Conservation (phyloP, 768 basidiomycete genomes). For the Lactarius pseudohatsudake region DNA sequence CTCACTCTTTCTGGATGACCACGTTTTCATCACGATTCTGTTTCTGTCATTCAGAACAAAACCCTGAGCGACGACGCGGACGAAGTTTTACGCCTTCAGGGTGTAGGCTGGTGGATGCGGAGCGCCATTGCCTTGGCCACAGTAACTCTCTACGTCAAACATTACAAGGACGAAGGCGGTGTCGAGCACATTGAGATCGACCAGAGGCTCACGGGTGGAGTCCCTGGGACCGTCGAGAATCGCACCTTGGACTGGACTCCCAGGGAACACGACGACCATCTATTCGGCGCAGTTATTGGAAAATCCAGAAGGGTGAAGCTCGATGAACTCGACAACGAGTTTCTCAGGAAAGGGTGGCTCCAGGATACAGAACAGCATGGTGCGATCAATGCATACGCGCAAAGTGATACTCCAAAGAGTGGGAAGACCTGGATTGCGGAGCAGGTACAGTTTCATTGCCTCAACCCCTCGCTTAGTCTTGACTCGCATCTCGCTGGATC, state of each 20-base stretch:
- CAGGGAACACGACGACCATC: slow-evolving; percentile 51
- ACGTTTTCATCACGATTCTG: neutral
- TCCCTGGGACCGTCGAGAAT: slow-evolving; percentile 55
- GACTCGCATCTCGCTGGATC: neutral
- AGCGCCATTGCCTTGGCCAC: slow-evolving; percentile 55
- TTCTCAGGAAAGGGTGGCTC: slow-evolving; percentile 45
- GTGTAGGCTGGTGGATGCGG: slow-evolving; percentile 70
- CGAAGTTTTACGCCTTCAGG: slow-evolving; percentile 65
- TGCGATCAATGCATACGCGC: slow-evolving; percentile 40
- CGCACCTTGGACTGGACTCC: slow-evolving; percentile 58
- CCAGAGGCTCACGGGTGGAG: slow-evolving; percentile 62
- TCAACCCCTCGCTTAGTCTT: neutral
- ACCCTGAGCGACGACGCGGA: slow-evolving; percentile 60
- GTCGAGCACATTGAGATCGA: slow-evolving; percentile 66
- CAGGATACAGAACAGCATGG: slow-evolving; percentile 41
- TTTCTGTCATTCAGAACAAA: slow-evolving; percentile 54
- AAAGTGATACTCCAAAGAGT: slow-evolving; percentile 66
- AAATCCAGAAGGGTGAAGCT: slow-evolving; percentile 35
- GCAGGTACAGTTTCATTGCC: slow-evolving; percentile 46
- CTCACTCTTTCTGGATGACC: neutral
- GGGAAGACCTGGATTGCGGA: slow-evolving; percentile 58
- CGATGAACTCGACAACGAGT: slow-evolving; percentile 37
- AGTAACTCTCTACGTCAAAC: slow-evolving; percentile 57
- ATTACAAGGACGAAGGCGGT: slow-evolving; percentile 58
- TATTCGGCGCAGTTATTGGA: slow-evolving; percentile 62